These are phyloP conservation scores for Aspergillus sp. DNA, from an alignment of 2,329 filamentous ascomycete genomes.

Conservation along the genomic window DNA sequence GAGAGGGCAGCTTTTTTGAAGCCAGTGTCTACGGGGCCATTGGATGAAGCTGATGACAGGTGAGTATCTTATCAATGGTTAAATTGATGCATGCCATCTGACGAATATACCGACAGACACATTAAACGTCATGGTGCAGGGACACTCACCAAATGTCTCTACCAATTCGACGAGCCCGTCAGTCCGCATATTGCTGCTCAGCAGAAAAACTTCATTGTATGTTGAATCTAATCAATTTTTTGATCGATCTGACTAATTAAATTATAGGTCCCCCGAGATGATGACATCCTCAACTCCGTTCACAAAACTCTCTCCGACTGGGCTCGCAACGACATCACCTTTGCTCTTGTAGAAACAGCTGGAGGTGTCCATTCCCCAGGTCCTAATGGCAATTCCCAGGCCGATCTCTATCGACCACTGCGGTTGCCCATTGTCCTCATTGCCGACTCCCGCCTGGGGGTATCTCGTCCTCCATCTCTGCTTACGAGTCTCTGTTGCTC, in stretches of 20 bases:
- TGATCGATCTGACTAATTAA: too few relatives aligned
- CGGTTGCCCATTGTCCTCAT: slow-evolving; percentile 70
- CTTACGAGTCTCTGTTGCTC: slow-evolving; percentile 72
- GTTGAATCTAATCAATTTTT: too few relatives aligned
- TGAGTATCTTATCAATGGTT: slow-evolving; percentile 28
- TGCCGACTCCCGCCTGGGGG: slow-evolving; percentile 70
- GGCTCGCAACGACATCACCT: slow-evolving; percentile 40
- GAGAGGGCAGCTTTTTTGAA: slow-evolving; percentile 65
- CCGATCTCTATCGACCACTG: slow-evolving; percentile 70
- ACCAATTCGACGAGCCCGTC: slow-evolving; percentile 67
- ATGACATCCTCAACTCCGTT: slow-evolving; percentile 48
- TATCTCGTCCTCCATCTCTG: slow-evolving; percentile 74
- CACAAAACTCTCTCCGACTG: slow-evolving; percentile 37
- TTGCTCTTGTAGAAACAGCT: slow-evolving; percentile 73
- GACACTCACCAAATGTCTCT: slow-evolving; percentile 58
- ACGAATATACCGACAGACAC: slow-evolving; percentile 47
- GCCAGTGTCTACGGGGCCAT: slow-evolving; percentile 72
- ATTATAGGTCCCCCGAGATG: slow-evolving; percentile 41
- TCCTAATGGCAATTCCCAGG: slow-evolving; percentile 71
- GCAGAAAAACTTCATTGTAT: slow-evolving; percentile 13
- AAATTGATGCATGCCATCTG: neutral
- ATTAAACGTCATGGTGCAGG: slow-evolving; percentile 55
- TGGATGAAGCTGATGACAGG: slow-evolving; percentile 66
- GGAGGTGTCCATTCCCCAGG: slow-evolving; percentile 76
- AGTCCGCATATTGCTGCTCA: slow-evolving; percentile 73